Base-by-base conservation (phyloP, 2,329 filamentous ascomycete genomes). In the Corynespora cassiicola region DNA sequence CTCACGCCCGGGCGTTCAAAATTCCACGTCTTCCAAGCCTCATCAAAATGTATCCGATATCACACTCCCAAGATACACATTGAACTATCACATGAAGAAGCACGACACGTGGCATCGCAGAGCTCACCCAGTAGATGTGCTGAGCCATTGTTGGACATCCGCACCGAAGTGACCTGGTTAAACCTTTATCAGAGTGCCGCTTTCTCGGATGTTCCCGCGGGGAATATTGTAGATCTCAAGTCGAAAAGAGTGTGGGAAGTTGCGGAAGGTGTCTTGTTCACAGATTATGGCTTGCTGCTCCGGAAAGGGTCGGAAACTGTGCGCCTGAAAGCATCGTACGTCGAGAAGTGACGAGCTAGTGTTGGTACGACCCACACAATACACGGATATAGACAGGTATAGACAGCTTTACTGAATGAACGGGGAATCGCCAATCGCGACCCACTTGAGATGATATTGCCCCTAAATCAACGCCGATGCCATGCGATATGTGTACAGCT, bases 1-100 rank as follows among this genome's bases (percentile, higher is more conserved):
- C 24, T 37, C 11, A 3, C 33, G 17, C 36, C 24, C 12, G 42
- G 37, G 14, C n/a, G 27, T 11, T 17, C 31, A 10, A 20, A 33
- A 10, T 11, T n/a, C 11, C 34, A 28, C 19, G 27, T 16, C 9
- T 39, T 42, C 26, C 26, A 25, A 7, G 11, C 9, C 7, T 10
- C 16, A 7, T 17, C 18, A n/a, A 20, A 27, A 20, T n/a, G 28
- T 7, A 21, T 42, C 26, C 32, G 33, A 7, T 39, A 42, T 12
- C 38, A 46, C 29, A 42, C 33, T 10, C 23, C 28, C 9, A 40
- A 23, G 3, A 42, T 46, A 9, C 42, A 46, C 21, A 19, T 46
- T 17, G 38, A 46, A 21, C 17, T 46, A 10, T 41, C 32, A 8
- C 33, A 22, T 9, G 24, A 10, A 25, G 10, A 36, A 14, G 24